Percentiles rank a stretch among this genome's conserved stretches.
Evolutionary conservation across 306 rosid genomes (phyloP).

Genomic region (Crotalaria pallida): DNA sequence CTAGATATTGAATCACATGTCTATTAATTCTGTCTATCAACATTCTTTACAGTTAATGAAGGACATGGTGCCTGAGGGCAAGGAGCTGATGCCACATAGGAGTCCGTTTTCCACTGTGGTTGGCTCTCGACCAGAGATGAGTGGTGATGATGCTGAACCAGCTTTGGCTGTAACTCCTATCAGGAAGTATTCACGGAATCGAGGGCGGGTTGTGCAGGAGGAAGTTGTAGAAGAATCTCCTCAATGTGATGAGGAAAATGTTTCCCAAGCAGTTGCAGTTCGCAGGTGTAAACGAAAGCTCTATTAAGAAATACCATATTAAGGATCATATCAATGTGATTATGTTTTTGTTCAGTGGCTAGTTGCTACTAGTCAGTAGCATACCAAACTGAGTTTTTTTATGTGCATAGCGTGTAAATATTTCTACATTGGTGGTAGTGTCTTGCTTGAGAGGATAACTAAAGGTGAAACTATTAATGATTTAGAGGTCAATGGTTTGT

Average conservation of each 20-base stretch:
- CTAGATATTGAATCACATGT: not conserved
- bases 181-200: constrained; percentile 55
- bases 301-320: constrained; percentile 3
- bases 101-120: not conserved
- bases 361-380: not conserved
- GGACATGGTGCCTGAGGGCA: constrained; percentile 50
- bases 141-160: constrained; percentile 19
- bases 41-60: constrained; percentile 52
- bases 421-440: not conserved
- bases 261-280: constrained; percentile 29
- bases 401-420: constrained; percentile 26
- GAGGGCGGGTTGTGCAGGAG: constrained; percentile 52
- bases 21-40: not conserved
- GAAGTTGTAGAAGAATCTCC: constrained; percentile 58
- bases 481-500: too few species aligned
- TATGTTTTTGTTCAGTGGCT: not conserved
- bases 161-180: constrained; percentile 46
- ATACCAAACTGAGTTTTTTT: not conserved
- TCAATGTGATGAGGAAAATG: constrained; percentile 23
- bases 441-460: not conserved
- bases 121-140: constrained; percentile 20
- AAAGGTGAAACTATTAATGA: too few species aligned
- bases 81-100: constrained; percentile 74
- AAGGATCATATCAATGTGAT: not conserved
- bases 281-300: constrained; percentile 52